A percentile compares a stretch with the other conserved stretches of the same genome.
These are phyloP conservation scores for Grigorovia transvaalensis DNA, from an alignment of 805 yeast species.

Conservation along the genomic window DNA sequence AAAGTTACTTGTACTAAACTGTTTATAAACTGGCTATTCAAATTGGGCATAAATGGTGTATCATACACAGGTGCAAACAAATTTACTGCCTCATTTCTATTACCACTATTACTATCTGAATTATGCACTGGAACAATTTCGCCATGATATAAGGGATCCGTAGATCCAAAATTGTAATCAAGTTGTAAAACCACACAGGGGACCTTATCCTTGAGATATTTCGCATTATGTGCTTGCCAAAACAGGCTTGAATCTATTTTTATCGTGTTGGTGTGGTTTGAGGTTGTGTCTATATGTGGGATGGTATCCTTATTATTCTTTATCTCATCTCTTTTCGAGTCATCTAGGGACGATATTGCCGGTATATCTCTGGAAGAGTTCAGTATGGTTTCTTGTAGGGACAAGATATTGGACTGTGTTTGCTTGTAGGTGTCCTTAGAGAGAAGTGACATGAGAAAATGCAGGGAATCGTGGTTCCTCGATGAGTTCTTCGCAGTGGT, in stretches of 20 bases:
- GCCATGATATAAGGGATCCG: not conserved
- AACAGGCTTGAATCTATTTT: not conserved
- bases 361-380: constrained; percentile 15
- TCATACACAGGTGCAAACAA: not conserved
- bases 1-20: constrained; percentile 15
- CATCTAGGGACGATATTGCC: constrained; percentile 1
- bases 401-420: constrained; percentile 26
- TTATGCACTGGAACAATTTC: too few relatives aligned
- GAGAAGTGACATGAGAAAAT: not conserved
- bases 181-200: not conserved
- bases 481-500: too few relatives aligned
- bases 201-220: not conserved
- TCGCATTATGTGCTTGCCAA: not conserved
- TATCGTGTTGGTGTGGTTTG: not conserved
- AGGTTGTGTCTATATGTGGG: not conserved
- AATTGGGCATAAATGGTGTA: constrained; percentile 20
- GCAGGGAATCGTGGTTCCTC: not conserved
- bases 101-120: too few relatives aligned
- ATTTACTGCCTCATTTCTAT: too few relatives aligned
- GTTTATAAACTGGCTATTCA: constrained; percentile 14
- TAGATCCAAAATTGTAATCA: not conserved
- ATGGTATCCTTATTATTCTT: not conserved
- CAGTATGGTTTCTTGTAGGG: constrained; percentile 26
- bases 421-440: constrained; percentile 19
- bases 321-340: not conserved